These are phyloP conservation scores for Meyerozyma athensensis DNA, from an alignment of 1,139 yeast genomes.

Conservation along the genomic window DNA sequence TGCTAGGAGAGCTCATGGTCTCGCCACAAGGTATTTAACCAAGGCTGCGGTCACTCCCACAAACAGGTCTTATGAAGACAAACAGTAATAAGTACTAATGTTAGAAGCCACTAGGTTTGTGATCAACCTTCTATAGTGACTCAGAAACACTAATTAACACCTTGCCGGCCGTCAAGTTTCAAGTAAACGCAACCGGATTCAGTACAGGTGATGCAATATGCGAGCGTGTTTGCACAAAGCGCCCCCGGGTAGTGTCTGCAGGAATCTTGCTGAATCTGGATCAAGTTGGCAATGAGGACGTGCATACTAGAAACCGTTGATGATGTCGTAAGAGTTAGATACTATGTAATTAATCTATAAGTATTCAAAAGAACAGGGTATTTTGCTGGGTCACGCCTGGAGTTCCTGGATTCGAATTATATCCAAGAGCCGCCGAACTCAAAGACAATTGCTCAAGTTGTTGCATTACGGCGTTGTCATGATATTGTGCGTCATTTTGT, in stretches of 20 bases:
- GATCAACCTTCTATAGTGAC: neutral
- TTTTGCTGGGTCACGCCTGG: slow-evolving; percentile 8
- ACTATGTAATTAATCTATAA: neutral
- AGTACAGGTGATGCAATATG: neutral
- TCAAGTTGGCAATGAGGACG: no score
- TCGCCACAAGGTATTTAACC: neutral
- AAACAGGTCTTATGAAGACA: neutral
- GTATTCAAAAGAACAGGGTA: slow-evolving; percentile 6
- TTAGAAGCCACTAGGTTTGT: neutral
- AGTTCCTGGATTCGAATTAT: slow-evolving; percentile 42
- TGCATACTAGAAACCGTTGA: no score
- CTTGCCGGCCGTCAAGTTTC: neutral
- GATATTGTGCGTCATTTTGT: slow-evolving; percentile 9
- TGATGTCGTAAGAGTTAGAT: neutral
- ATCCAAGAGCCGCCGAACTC: slow-evolving; percentile 48
- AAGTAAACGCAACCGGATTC: neutral
- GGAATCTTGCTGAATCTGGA: neutral
- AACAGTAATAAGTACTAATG: no score
- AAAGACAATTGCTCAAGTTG: slow-evolving; percentile 47
- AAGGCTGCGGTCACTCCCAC: neutral
- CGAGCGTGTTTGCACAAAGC: slow-evolving; percentile 3
- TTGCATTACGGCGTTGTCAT: slow-evolving; percentile 39
- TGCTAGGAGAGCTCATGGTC: slow-evolving; percentile 30
- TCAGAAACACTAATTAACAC: neutral
- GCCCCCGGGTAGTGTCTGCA: neutral